Conservation (phyloP, 495 filamentous ascomycete species). For the Aspergillus diversus region DNA sequence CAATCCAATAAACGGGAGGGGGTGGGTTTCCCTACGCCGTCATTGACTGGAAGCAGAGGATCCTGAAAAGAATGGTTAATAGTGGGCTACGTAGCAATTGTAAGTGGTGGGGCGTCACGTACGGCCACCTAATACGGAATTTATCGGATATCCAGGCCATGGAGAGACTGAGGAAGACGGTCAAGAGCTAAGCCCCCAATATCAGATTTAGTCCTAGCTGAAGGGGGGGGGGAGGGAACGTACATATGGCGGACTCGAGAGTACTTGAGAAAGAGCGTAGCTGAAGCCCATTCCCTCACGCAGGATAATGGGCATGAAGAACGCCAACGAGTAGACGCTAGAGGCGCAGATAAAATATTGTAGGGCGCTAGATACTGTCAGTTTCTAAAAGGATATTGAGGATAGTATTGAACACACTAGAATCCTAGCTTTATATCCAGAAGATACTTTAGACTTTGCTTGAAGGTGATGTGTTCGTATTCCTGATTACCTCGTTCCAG, state of each 20-base stretch:
- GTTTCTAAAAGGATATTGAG: not conserved
- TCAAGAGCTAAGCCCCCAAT: not conserved
- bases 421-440: not conserved
- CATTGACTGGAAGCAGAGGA: not conserved
- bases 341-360: slow-evolving; percentile 5
- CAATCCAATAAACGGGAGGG: not conserved
- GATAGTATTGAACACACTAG: not conserved
- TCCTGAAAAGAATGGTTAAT: not conserved
- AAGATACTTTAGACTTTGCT: not conserved
- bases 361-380: not conserved
- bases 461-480: slow-evolving; percentile 5
- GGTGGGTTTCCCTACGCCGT: not conserved
- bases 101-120: not conserved
- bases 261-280: slow-evolving; percentile 2
- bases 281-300: not conserved
- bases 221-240: not conserved
- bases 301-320: slow-evolving; percentile 7
- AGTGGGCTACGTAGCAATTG: not conserved
- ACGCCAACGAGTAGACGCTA: slow-evolving; percentile 4
- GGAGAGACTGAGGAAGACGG: not conserved
- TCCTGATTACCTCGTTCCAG: not conserved
- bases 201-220: too few species aligned
- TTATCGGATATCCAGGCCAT: slow-evolving; percentile 6
- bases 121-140: slow-evolving; percentile 6
- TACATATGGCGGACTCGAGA: slow-evolving; percentile 3